phyloP scores from a whole-genome alignment of 2,329 filamentous ascomycete species.

The Penicillium sp. region DNA sequence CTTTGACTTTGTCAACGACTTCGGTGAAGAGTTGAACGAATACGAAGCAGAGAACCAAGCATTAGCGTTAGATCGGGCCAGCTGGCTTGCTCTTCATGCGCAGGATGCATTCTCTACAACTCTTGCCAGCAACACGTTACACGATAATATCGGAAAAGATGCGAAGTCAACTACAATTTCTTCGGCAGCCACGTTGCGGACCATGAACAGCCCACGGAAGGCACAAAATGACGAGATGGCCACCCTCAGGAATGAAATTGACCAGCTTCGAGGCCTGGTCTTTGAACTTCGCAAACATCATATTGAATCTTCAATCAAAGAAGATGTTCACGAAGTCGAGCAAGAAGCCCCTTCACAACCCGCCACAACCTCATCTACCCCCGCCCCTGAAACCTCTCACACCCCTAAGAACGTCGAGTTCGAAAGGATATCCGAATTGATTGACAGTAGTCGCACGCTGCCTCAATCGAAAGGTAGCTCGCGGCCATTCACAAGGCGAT shows the following conservation, averaged over 20 bases:
- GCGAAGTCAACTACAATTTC: neutral
- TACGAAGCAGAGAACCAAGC: slow-evolving; percentile 15
- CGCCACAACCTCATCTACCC: neutral
- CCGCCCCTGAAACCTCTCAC: neutral
- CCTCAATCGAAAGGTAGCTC: neutral
- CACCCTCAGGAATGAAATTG: slow-evolving; percentile 28
- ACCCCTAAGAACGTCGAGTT: slow-evolving; percentile 13
- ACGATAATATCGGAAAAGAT: neutral
- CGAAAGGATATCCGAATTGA: slow-evolving; percentile 11
- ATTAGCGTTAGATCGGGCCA: slow-evolving; percentile 17
- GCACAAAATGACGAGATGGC: slow-evolving; percentile 25
- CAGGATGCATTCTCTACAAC: slow-evolving; percentile 24
- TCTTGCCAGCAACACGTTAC: slow-evolving; percentile 12
- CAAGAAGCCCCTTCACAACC: slow-evolving; percentile 5
- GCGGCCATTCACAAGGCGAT: neutral
- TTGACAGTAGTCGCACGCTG: neutral
- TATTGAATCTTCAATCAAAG: slow-evolving; percentile 10
- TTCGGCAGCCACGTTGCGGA: neutral
- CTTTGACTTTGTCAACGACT: slow-evolving; percentile 31
- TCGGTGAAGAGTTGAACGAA: slow-evolving; percentile 28
- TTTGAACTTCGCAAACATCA: slow-evolving; percentile 25
- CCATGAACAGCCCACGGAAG: neutral
- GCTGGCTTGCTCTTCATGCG: slow-evolving; percentile 25
- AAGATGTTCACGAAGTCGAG: slow-evolving; percentile 5
- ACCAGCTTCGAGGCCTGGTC: slow-evolving; percentile 30